A percentile compares a stretch with the other conserved stretches of the same genome.
phyloP scores from a whole-genome alignment of 768 basidiomycete genomes.

The Mycena albidolilacea region DNA sequence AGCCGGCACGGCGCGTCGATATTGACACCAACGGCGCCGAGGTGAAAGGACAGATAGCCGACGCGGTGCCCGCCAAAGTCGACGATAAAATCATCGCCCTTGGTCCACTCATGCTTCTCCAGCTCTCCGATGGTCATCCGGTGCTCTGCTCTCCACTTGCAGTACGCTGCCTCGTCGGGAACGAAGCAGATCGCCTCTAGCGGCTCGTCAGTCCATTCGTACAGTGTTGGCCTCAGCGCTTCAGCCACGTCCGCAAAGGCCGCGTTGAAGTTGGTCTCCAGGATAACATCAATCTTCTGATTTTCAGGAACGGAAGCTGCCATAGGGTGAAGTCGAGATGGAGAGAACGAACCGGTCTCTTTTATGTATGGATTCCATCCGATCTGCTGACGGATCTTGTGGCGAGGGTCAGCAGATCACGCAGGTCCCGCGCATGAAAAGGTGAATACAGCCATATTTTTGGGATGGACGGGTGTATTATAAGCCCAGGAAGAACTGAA shows the following conservation, averaged over 20 bases:
- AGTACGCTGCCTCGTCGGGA: conserved; percentile 20
- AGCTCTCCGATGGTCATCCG: conserved; percentile 22
- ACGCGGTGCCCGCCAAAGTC: conserved; percentile 24
- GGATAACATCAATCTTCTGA: conserved; percentile 21
- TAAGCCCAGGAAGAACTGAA: conserved; percentile 11
- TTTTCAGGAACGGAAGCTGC: conserved; percentile 23
- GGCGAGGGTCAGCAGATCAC: conserved; percentile 20
- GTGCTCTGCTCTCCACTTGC: conserved; percentile 26
- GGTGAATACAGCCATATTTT: conserved; percentile 20
- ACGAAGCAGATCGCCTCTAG: conserved; percentile 21
- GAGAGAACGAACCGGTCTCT: conserved; percentile 20
- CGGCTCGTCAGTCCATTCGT: conserved; percentile 21
- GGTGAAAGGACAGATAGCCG: conserved; percentile 23
- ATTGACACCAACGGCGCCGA: conserved; percentile 19
- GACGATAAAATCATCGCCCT: conserved; percentile 23
- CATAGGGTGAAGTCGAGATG: conserved; percentile 13
- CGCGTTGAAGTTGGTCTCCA: conserved; percentile 25
- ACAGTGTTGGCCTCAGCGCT: conserved; percentile 19
- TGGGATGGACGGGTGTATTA: conserved; percentile 17
- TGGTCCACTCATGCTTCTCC: conserved; percentile 26
- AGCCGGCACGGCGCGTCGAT: conserved; percentile 24
- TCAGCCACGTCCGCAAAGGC: conserved; percentile 21
- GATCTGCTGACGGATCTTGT: conserved; percentile 21
- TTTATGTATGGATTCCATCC: conserved; percentile 17
- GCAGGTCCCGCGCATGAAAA: conserved; percentile 19